These are phyloP conservation scores for Lonicera japonica DNA, from an alignment of 129 eudicot genomes.

Conservation along the genomic window DNA sequence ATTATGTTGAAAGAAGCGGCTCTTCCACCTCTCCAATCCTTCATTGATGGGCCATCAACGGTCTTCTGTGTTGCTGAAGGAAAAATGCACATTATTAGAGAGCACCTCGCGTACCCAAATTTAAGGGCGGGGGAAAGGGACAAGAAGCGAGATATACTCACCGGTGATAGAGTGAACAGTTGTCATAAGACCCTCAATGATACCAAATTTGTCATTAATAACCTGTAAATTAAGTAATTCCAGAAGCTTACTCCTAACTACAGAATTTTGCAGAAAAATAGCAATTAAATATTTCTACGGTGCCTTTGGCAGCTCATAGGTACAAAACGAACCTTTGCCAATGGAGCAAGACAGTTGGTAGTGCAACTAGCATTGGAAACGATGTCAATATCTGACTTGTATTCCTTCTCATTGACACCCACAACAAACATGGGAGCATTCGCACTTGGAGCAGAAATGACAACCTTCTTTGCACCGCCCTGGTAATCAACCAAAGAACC, in stretches of 20 bases:
- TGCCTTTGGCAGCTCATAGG: background rate
- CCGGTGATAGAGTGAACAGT: conserved; percentile 78
- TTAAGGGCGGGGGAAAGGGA: background rate
- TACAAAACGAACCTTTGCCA: conserved; percentile 37
- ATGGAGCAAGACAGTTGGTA: conserved; percentile 85
- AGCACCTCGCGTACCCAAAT: background rate
- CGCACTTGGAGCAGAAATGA: conserved; percentile 77
- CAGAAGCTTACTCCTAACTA: too few species aligned
- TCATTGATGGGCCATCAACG: conserved; percentile 86
- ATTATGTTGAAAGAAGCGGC: conserved; percentile 91
- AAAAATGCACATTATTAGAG: background rate
- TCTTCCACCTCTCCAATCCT: conserved; percentile 94
- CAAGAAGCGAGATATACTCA: background rate
- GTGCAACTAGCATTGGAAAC: conserved; percentile 90
- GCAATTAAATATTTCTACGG: background rate
- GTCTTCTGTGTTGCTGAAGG: conserved; percentile 76
- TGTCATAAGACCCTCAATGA: conserved; percentile 83
- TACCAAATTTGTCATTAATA: conserved; percentile 75
- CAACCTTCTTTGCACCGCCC: conserved; percentile 94
- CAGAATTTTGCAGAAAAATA: background rate
- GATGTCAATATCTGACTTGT: conserved; percentile 54
- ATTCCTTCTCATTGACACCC: conserved; percentile 81
- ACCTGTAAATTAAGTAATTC: conserved; percentile 29
- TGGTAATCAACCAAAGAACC: conserved; percentile 7
- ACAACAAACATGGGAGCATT: conserved; percentile 87